phyloP scores from a whole-genome alignment of 169 alveolate genomes.

The Eimeria sp. region DNA sequence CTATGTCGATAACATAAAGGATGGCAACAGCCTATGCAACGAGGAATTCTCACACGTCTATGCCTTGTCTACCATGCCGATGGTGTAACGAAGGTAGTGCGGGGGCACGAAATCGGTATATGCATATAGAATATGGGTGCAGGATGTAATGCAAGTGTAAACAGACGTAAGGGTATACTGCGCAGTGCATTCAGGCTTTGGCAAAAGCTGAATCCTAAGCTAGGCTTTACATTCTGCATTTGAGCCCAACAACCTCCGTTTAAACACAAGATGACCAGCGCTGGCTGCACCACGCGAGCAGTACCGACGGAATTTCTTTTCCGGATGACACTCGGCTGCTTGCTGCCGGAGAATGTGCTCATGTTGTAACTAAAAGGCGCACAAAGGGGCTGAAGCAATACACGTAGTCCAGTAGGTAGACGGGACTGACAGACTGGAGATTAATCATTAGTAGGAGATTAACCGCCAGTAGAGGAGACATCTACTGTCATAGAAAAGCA shows the following conservation, averaged over 20 bases:
- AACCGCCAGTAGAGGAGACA: background rate
- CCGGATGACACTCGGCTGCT: background rate
- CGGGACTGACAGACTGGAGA: background rate
- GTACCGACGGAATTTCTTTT: background rate
- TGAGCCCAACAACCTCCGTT: no score
- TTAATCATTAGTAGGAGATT: background rate
- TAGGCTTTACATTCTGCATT: no score
- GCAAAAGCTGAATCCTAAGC: no score
- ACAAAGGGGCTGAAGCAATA: background rate
- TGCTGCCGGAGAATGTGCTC: background rate
- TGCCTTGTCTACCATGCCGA: background rate
- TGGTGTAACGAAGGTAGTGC: background rate
- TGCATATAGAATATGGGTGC: no score
- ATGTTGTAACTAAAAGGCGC: background rate
- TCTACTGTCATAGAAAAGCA: background rate
- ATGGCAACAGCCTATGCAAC: no score
- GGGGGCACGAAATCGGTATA: no score
- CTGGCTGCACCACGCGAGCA: no score
- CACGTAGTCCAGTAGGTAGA: background rate
- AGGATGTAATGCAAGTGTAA: no score
- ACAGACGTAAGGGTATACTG: no score
- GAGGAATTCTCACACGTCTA: background rate
- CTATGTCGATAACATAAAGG: background rate
- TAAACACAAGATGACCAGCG: no score
- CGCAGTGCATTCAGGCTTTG: no score